Evolutionary conservation across 768 basidiomycete species (phyloP), one percentile per base, ranked within the genome.

Genomic region (Asterophora lycoperdoides): DNA sequence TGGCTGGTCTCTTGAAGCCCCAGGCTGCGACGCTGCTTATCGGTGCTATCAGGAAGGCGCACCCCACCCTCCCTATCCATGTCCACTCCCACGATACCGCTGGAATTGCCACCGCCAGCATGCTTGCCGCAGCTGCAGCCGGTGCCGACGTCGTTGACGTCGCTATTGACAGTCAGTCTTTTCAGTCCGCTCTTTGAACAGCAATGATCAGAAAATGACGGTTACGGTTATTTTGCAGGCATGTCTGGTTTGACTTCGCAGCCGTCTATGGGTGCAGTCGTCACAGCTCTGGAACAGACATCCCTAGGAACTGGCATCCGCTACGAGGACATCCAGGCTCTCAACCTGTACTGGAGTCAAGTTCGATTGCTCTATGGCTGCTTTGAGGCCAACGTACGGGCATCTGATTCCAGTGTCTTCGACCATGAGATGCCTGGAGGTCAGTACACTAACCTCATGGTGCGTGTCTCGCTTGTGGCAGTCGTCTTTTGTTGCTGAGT

Each of bases 391-490:
- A 96, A 96, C 62, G 93, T 98, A 58, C 83, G 93, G 45, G 91
- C 93, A 19, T 94, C 93, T 44, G 96, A 98, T 65, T 96, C 94
- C 41, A 93, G 91, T 69, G 94, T 98, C 45, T 99, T 97, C 67
- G 93, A 93, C 63, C 95, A 97, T 69, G 94, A 96, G 71, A 98
- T 99, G 96, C 95, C 95, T 46, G 96, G 94, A 64, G 95, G 94
- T 38, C 92, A 93, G 66, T 93, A 92, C 66, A 93, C 91, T 28
- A 93, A 93, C 67, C 72, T 93, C 57, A 93, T 93, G 90, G 90
- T 92, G 64, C 11, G 48, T 41, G 14, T 11, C 29, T 19, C 41
- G 20, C n/a, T 40, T 32, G 41, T 52, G 51, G 33, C 53, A 48
- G n/a, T 30, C 39, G n/a, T 28, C 33, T 56, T 55, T 60, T 54